These are phyloP conservation scores for Neophaeococcomyces mojaviensis DNA, from an alignment of 2,329 filamentous ascomycete species.

Conservation along the genomic window DNA sequence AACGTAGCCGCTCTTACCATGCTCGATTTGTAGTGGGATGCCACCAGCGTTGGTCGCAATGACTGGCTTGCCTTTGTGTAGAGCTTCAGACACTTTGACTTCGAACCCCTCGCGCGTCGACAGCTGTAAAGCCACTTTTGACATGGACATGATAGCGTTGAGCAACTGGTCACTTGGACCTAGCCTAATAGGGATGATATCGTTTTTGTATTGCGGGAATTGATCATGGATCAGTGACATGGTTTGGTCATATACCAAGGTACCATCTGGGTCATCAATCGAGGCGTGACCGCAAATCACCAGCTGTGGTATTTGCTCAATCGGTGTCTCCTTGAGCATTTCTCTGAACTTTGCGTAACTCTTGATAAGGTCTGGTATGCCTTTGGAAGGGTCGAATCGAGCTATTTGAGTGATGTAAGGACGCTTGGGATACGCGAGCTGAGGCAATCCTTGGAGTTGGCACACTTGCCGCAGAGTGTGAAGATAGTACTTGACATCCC, in stretches of 20 bases:
- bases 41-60: constrained; percentile 71
- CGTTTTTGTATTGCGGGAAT: constrained; percentile 54
- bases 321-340: constrained; percentile 44
- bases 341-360: constrained; percentile 66
- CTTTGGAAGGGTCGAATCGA: constrained; percentile 76
- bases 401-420: constrained; percentile 73
- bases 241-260: constrained; percentile 63
- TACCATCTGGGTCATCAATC: constrained; percentile 72
- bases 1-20: constrained; percentile 65
- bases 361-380: constrained; percentile 68
- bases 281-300: constrained; percentile 72
- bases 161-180: constrained; percentile 73
- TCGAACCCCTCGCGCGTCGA: constrained; percentile 79
- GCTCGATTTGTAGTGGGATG: constrained; percentile 69
- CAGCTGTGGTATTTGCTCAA: constrained; percentile 58
- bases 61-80: constrained; percentile 71
- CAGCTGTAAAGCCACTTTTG: constrained; percentile 67
- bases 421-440: constrained; percentile 51
- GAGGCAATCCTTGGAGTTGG: constrained; percentile 44
- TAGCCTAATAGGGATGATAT: constrained; percentile 69
- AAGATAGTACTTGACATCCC: constrained; percentile 66
- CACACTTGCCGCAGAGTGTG: constrained; percentile 63
- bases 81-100: constrained; percentile 75
- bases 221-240: constrained; percentile 57
- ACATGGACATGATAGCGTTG: constrained; percentile 65